These are phyloP conservation scores for Ophiorrhiza pumila DNA, from an alignment of 257 asterid genomes.

Conservation along the genomic window DNA sequence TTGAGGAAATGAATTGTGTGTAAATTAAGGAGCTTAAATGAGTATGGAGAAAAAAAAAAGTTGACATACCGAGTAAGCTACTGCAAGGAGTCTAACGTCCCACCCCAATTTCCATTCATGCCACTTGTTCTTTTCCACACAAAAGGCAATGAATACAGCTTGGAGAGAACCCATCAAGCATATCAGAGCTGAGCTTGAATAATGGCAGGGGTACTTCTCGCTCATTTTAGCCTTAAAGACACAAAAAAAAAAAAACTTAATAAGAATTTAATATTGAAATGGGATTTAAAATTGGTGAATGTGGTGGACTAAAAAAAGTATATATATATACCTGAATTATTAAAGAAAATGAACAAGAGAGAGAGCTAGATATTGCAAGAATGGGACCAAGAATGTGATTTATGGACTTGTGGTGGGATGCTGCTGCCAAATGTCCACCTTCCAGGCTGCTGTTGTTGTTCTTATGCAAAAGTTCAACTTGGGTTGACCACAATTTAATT, in stretches of 20 bases:
- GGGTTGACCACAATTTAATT: constrained; percentile 41
- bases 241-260: neutral
- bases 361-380: constrained; percentile 37
- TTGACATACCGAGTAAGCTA: constrained; percentile 44
- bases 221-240: constrained; percentile 50
- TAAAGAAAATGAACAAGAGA: constrained; percentile 37
- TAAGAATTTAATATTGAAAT: neutral
- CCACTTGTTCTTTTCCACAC: constrained; percentile 39
- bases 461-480: constrained; percentile 19
- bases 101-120: constrained; percentile 64
- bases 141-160: constrained; percentile 45
- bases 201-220: constrained; percentile 54
- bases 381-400: constrained; percentile 43
- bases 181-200: constrained; percentile 71
- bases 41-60: too few species aligned
- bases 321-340: constrained; percentile 54
- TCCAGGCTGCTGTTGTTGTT: neutral
- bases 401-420: constrained; percentile 16
- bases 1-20: too few species aligned
- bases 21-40: too few species aligned
- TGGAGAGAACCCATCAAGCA: constrained; percentile 58
- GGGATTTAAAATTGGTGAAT: neutral
- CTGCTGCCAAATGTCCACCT: constrained; percentile 31
- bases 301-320: too few species aligned
- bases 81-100: constrained; percentile 49